phyloP scores from a whole-genome alignment of 768 basidiomycete genomes.

The Zangia roseola region DNA sequence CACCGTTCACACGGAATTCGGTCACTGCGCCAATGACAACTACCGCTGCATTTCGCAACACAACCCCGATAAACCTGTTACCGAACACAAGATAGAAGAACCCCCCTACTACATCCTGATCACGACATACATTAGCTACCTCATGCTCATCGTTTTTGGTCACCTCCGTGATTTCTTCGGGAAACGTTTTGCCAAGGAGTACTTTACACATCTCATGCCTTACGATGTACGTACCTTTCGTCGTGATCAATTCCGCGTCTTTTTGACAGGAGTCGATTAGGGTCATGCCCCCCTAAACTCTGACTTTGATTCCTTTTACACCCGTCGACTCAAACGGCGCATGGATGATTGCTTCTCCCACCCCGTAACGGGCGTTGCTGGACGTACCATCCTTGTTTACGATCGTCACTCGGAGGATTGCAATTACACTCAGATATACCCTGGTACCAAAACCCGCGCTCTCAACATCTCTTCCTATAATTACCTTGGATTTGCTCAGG shows the following conservation, averaged over 20 bases:
- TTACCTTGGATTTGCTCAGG: conserved; percentile 97
- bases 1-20: conserved; percentile 89
- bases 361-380: conserved; percentile 92
- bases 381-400: conserved; percentile 83
- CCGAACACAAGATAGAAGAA: conserved; percentile 66
- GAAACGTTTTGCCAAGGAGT: conserved; percentile 67
- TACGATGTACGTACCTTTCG: conserved; percentile 60
- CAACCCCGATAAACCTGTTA: conserved; percentile 43
- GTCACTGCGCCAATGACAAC: conserved; percentile 78
- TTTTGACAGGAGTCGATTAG: conserved; percentile 40
- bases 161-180: conserved; percentile 96
- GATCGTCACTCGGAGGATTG: conserved; percentile 84
- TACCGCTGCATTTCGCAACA: conserved; percentile 72
- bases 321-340: conserved; percentile 88
- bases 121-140: conserved; percentile 90
- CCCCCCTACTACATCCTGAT: conserved; percentile 92
- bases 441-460: conserved; percentile 79
- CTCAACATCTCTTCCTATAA: conserved; percentile 99
- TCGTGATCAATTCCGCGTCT: conserved; percentile 1
- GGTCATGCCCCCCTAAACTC: conserved; percentile 97
- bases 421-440: conserved; percentile 73
- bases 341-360: conserved; percentile 95
- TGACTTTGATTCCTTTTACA: conserved; percentile 99
- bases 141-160: conserved; percentile 87
- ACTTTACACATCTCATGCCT: conserved; percentile 82